A percentile compares a stretch with the other conserved stretches of the same genome.
phyloP scores from a whole-genome alignment of 371 early-diverging fungal species.

The Parasitella parasitica region DNA sequence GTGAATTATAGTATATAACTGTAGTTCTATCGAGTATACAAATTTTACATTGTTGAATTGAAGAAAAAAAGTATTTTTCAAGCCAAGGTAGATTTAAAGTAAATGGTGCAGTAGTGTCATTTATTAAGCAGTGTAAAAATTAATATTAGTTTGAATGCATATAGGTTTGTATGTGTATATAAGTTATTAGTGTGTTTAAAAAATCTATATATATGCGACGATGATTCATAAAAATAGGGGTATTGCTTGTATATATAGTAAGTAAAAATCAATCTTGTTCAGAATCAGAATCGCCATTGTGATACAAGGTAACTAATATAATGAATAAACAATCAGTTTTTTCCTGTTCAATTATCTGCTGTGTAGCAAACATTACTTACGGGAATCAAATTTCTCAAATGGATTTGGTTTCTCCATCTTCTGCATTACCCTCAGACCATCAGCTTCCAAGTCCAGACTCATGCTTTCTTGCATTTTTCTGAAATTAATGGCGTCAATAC shows the following conservation, averaged over 20 bases:
- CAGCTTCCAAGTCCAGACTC: constrained; percentile 63
- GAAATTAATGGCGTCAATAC: constrained; percentile 71
- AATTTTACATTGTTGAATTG: too few species aligned
- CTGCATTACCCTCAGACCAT: constrained; percentile 26
- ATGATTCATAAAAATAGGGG: neutral
- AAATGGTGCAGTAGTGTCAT: too few species aligned
- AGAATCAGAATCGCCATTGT: constrained; percentile 64
- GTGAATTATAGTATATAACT: too few species aligned
- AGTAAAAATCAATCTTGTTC: constrained; percentile 12
- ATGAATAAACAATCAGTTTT: too few species aligned
- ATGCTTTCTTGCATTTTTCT: constrained; percentile 65
- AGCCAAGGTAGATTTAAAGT: too few species aligned
- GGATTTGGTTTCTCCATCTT: constrained; percentile 41
- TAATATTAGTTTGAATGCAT: too few species aligned
- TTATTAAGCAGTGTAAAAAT: too few species aligned
- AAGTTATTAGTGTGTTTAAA: neutral
- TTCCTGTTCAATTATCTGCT: neutral
- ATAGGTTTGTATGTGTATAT: too few species aligned
- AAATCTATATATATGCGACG: too few species aligned
- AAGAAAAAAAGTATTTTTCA: too few species aligned
- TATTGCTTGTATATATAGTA: neutral
- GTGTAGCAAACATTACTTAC: constrained; percentile 41
- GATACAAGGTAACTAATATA: constrained; percentile 69
- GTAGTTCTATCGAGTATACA: too few species aligned
- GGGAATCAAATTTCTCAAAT: constrained; percentile 71